A percentile compares a stretch with the other conserved stretches of the same genome.
Evolutionary conservation across 192 early-diverging fungal genomes (phyloP).

Genomic region (Gaertneriomyces sp.): DNA sequence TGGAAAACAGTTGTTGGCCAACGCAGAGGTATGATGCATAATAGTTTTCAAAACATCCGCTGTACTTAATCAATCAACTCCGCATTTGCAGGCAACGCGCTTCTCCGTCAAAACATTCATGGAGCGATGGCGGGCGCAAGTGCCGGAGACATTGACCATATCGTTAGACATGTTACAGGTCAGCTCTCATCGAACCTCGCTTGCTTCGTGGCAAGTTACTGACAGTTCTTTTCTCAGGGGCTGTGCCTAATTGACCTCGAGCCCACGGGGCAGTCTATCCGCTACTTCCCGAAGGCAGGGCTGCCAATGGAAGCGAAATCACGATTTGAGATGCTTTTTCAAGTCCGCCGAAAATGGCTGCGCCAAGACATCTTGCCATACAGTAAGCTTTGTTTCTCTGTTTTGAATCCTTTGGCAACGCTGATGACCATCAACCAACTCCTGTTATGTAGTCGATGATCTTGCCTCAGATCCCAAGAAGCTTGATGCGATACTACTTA

Average conservation of each 20-base stretch:
- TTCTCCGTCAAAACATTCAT: slow-evolving; percentile 28
- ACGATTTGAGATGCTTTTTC: slow-evolving; percentile 41
- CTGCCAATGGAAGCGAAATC: slow-evolving; percentile 37
- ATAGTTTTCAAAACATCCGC: not conserved
- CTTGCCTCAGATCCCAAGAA: slow-evolving; percentile 38
- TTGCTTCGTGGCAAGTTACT: not conserved
- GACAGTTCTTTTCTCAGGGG: not conserved
- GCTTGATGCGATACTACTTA: slow-evolving; percentile 39
- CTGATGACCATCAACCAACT: not conserved
- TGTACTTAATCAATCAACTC: slow-evolving; percentile 1
- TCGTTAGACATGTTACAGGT: slow-evolving; percentile 30
- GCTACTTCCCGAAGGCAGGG: slow-evolving; percentile 33
- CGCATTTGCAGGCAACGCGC: not conserved
- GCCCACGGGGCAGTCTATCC: slow-evolving; percentile 6
- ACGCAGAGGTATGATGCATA: slow-evolving; percentile 18
- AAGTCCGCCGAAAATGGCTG: slow-evolving; percentile 35
- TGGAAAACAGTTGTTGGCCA: slow-evolving; percentile 36
- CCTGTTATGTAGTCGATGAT: slow-evolving; percentile 25
- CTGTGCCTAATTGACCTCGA: slow-evolving; percentile 27
- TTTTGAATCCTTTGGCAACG: not conserved
- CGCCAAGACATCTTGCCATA: slow-evolving; percentile 38
- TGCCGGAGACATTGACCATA: slow-evolving; percentile 23
- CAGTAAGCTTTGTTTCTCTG: slow-evolving; percentile 19
- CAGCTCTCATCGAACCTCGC: not conserved
- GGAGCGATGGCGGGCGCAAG: slow-evolving; percentile 23